These are phyloP conservation scores for Cornus suecica DNA, from an alignment of 148 eudicot species.

Conservation along the genomic window DNA sequence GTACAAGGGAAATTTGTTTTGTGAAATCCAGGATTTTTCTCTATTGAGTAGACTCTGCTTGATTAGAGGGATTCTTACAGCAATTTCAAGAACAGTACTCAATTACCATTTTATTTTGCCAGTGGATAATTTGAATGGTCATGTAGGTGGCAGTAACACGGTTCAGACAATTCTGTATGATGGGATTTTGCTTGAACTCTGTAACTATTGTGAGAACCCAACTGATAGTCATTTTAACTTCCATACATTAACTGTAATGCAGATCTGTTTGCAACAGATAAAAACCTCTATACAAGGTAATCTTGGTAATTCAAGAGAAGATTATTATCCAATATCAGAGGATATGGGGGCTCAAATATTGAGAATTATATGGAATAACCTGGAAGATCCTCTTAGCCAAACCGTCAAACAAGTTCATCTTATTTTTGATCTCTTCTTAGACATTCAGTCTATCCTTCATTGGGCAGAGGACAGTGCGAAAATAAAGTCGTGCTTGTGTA, in stretches of 20 bases:
- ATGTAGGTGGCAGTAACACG: constrained; percentile 23
- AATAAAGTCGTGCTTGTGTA: constrained; percentile 41
- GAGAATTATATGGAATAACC: constrained; percentile 87
- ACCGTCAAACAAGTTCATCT: constrained; percentile 98
- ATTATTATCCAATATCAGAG: constrained; percentile 58
- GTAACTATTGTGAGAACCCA: constrained; percentile 84
- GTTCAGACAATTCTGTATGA: constrained; percentile 63
- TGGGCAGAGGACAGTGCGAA: constrained; percentile 47
- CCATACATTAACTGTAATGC: constrained; percentile 89
- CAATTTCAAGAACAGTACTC: constrained; percentile 73
- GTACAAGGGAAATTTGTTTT: constrained; percentile 53
- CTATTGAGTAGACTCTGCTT: constrained; percentile 77
- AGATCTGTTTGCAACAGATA: constrained; percentile 95
- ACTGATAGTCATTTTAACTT: constrained; percentile 92
- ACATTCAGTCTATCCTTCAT: constrained; percentile 59
- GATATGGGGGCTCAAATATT: constrained; percentile 58
- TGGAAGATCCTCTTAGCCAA: constrained; percentile 94
- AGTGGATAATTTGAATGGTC: constrained; percentile 14
- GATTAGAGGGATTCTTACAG: constrained; percentile 90
- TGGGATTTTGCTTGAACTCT: constrained; percentile 86
- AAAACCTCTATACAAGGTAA: constrained; percentile 68
- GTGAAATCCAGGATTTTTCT: constrained; percentile 47
- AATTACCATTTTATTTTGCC: constrained; percentile 40
- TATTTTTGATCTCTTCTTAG: constrained; percentile 83
- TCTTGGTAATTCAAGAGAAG: constrained; percentile 26